phyloP scores from a whole-genome alignment of 164 flowering plant genomes.

The Paratinospora sagittata region DNA sequence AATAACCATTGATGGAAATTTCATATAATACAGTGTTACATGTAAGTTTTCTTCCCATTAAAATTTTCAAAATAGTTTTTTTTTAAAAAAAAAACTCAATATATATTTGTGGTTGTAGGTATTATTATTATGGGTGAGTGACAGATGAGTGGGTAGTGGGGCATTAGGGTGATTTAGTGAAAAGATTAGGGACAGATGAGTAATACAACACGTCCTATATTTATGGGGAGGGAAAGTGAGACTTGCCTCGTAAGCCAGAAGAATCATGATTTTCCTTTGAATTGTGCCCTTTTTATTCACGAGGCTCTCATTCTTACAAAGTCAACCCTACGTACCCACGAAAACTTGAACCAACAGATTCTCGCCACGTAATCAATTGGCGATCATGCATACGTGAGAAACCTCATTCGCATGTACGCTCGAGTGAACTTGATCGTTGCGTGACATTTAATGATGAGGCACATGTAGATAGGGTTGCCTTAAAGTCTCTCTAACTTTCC shows the following conservation, averaged over 20 bases:
- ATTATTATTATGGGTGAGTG: too few relatives aligned
- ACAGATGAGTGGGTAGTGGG: background rate
- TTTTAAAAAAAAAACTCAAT: too few relatives aligned
- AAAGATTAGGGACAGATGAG: constrained; percentile 2
- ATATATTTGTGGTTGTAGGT: too few relatives aligned
- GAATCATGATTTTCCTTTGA: constrained; percentile 37
- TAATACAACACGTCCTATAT: constrained; percentile 2
- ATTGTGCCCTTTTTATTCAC: constrained; percentile 17
- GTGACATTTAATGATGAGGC: constrained; percentile 27
- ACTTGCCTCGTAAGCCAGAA: constrained; percentile 37
- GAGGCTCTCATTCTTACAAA: background rate
- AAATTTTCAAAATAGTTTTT: too few relatives aligned
- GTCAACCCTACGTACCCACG: background rate
- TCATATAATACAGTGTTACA: too few relatives aligned
- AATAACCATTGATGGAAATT: too few relatives aligned
- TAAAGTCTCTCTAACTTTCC: constrained; percentile 19
- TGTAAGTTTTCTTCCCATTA: too few relatives aligned
- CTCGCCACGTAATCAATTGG: background rate
- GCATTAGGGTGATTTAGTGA: constrained; percentile 3
- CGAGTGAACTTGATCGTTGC: background rate
- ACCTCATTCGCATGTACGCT: background rate
- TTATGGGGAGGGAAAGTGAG: constrained; percentile 24
- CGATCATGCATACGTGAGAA: background rate
- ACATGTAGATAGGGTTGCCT: constrained; percentile 40
- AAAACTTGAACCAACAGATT: background rate